Conservation (phyloP, 192 early-diverging fungal genomes). For the Martensiomyces pterosporus region DNA sequence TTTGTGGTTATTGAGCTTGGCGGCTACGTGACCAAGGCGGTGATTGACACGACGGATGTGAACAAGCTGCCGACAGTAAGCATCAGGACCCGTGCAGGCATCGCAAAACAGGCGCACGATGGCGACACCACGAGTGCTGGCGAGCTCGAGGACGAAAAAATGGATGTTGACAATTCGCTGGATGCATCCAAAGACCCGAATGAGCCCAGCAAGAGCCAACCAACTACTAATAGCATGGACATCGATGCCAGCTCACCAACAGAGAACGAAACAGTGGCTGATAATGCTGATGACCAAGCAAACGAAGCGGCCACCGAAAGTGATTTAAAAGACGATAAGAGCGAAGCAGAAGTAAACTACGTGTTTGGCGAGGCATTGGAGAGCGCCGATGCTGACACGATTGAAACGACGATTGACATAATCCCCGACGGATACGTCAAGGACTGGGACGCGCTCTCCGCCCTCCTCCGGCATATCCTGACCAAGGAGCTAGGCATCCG, state of each 20-base stretch:
- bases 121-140: background rate
- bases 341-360: slow-evolving; percentile 25
- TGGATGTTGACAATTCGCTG: slow-evolving; percentile 2
- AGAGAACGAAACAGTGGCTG: slow-evolving; percentile 15
- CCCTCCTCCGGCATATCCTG: slow-evolving; percentile 73
- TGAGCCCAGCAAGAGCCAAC: too few species aligned
- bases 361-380: slow-evolving; percentile 44
- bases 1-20: slow-evolving; percentile 88
- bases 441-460: slow-evolving; percentile 72
- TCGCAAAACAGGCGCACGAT: slow-evolving; percentile 10
- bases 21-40: slow-evolving; percentile 70
- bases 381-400: slow-evolving; percentile 13
- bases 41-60: slow-evolving; percentile 70
- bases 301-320: background rate
- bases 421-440: slow-evolving; percentile 57
- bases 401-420: slow-evolving; percentile 47
- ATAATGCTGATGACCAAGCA: slow-evolving; percentile 20
- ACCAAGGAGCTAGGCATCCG: slow-evolving; percentile 75
- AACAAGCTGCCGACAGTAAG: slow-evolving; percentile 63
- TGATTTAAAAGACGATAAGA: slow-evolving; percentile 2
- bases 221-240: background rate
- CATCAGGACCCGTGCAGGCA: slow-evolving; percentile 39
- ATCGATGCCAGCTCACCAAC: too few species aligned
- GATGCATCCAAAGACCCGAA: too few species aligned
- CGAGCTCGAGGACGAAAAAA: background rate